These are phyloP conservation scores for Aegilops speltoides DNA, from an alignment of 176 grass and related monocot species.

Conservation along the genomic window DNA sequence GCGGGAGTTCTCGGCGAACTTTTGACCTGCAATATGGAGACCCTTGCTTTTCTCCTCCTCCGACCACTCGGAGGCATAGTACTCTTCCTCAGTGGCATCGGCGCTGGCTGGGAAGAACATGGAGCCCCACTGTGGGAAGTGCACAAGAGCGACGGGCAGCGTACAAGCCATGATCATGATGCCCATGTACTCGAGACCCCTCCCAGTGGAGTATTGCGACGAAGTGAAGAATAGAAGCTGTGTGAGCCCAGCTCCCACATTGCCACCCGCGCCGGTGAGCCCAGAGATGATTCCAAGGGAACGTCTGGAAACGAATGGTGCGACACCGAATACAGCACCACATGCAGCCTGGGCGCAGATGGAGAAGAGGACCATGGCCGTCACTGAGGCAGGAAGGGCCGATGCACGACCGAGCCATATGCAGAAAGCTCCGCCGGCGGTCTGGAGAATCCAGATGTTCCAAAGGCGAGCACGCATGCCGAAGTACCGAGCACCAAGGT, in stretches of 20 bases:
- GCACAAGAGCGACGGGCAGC: conserved; percentile 41
- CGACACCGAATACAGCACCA: conserved; percentile 77
- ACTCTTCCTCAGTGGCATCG: conserved; percentile 44
- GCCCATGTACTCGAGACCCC: conserved; percentile 61
- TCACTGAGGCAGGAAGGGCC: conserved; percentile 50
- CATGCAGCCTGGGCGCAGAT: conserved; percentile 79
- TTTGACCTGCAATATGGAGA: conserved; percentile 45
- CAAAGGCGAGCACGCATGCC: conserved; percentile 82
- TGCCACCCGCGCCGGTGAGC: conserved; percentile 75
- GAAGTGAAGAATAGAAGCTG: conserved; percentile 87
- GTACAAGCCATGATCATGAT: conserved; percentile 93
- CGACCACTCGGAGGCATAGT: conserved; percentile 61
- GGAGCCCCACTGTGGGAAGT: conserved; percentile 87
- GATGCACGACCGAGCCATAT: conserved; percentile 56
- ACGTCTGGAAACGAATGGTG: conserved; percentile 70
- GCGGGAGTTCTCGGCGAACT: conserved; percentile 66
- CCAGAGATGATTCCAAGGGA: conserved; percentile 56
- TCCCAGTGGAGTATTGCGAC: conserved; percentile 43
- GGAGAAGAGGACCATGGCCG: conserved; percentile 80
- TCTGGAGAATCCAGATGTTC: conserved; percentile 96
- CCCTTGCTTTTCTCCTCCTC: conserved; percentile 59
- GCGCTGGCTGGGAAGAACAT: conserved; percentile 65
- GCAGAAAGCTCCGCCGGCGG: conserved; percentile 78
- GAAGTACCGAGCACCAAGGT: conserved; percentile 39
- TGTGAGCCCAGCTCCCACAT: conserved; percentile 65